Base-by-base conservation (phyloP, 2,329 filamentous ascomycete genomes). In the Sclerotinia borealis region DNA sequence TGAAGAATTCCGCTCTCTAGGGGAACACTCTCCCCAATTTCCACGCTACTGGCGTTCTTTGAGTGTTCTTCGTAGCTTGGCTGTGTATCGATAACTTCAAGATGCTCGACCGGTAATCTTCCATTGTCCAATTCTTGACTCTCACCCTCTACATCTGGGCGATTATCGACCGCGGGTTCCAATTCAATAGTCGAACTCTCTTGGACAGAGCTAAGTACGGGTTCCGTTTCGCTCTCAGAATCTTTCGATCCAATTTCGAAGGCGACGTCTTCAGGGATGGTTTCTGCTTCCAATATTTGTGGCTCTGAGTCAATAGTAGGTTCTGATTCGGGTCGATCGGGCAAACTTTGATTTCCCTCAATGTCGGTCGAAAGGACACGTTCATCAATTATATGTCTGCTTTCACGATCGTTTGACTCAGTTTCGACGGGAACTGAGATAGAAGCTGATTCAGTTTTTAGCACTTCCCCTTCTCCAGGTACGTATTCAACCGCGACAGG, bases 241-340 rank as follows among this genome's bases (percentile, higher is more conserved):
- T 3, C 9, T 19, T 19, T 17, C 9, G 25, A 17, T n/a, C 29
- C 15, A 13, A 1, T 11, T 4, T 39, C 34, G 15, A n/a, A 2
- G 1, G 2, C 11, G 17, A 1, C 10, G 3, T 41, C 8, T 3
- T 41, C 51, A 0, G 5, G 36, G 1, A 39, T n/a, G 1, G 10
- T 7, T 2, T 29, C 22, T 13, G 8, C 9, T 13, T 54, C 9
- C 2, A 4, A 2, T 1, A 0, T 4, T 25, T 34, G 8, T 11
- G n/a, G 0, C 13, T 31, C 27, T 11, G 4, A 1, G 0, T n/a
- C 19, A 1, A 22, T 5, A 3, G 0, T 11, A 3, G 4, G 1
- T 58, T 10, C n/a, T 2, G 39, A 6, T 13, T 47, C 29, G 15
- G 8, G 4, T 19, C 36, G n/a, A 4, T 19, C 8, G 9, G 13